Evolutionary conservation across 371 early-diverging fungal species (phyloP).

Genomic region (Mortierella sp.): DNA sequence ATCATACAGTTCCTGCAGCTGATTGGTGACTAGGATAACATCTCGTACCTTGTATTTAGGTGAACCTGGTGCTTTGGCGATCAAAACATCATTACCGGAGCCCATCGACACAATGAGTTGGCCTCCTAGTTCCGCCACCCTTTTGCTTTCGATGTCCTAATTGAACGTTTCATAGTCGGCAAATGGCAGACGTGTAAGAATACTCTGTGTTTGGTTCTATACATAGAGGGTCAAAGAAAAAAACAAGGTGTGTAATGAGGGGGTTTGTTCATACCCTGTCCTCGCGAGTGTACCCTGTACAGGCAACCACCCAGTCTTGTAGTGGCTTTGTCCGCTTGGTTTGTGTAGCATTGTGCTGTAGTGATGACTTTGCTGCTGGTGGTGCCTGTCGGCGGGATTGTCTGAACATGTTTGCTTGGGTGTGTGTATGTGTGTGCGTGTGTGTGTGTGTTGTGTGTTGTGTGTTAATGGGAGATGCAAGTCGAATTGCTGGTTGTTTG

Average conservation of each 20-base stretch:
- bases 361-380: not conserved
- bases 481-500: too few relatives aligned
- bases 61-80: not conserved
- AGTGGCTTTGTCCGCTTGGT: not conserved
- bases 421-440: not conserved
- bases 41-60: not conserved
- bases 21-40: too few relatives aligned
- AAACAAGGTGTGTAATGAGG: too few relatives aligned
- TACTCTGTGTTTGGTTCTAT: too few relatives aligned
- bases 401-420: not conserved
- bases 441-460: not conserved
- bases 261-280: slow-evolving; percentile 2
- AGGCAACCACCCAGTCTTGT: not conserved
- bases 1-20: too few relatives aligned
- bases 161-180: not conserved
- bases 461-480: too few relatives aligned
- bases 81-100: not conserved
- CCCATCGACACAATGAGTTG: not conserved
- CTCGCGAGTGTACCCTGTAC: not conserved
- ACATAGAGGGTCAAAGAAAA: too few relatives aligned
- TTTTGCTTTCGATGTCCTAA: not conserved
- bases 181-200: not conserved
- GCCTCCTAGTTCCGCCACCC: not conserved
- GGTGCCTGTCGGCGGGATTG: not conserved
- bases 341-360: not conserved